Conservation (phyloP, 306 rosid species). For the Prunus campanulata region DNA sequence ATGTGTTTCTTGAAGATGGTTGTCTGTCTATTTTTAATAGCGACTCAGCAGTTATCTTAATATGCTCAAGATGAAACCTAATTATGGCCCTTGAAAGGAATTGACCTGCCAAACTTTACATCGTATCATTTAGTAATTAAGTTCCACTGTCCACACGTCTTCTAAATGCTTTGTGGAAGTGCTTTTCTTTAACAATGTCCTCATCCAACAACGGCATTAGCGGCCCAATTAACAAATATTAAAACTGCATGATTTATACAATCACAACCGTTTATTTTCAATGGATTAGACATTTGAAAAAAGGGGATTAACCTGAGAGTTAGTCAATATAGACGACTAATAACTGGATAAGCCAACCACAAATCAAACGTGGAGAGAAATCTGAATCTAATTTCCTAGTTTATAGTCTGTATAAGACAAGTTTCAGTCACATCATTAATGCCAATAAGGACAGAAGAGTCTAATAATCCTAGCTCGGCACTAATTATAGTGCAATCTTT, state of each 20-base stretch:
- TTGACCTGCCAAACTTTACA: neutral
- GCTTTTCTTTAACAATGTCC: neutral
- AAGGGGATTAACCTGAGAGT: neutral
- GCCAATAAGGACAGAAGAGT: neutral
- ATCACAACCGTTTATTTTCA: neutral
- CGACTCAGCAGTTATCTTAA: too few species aligned
- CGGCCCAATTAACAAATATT: neutral
- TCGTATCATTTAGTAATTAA: neutral
- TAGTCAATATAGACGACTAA: neutral
- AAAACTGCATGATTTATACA: neutral
- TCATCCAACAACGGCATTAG: neutral
- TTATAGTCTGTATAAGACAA: neutral
- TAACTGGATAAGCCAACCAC: too few species aligned
- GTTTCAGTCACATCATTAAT: conserved; percentile 3
- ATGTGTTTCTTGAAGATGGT: too few species aligned
- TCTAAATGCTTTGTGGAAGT: neutral
- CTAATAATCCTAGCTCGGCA: neutral
- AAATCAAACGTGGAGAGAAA: neutral
- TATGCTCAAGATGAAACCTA: neutral
- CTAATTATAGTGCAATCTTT: neutral
- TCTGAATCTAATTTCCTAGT: neutral
- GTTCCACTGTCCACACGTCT: neutral
- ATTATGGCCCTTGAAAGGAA: neutral
- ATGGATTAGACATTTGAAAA: neutral
- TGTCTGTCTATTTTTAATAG: too few species aligned